Evolutionary conservation across 2,329 filamentous ascomycete genomes (phyloP).

Genomic region (Rutstroemia sydowiana): DNA sequence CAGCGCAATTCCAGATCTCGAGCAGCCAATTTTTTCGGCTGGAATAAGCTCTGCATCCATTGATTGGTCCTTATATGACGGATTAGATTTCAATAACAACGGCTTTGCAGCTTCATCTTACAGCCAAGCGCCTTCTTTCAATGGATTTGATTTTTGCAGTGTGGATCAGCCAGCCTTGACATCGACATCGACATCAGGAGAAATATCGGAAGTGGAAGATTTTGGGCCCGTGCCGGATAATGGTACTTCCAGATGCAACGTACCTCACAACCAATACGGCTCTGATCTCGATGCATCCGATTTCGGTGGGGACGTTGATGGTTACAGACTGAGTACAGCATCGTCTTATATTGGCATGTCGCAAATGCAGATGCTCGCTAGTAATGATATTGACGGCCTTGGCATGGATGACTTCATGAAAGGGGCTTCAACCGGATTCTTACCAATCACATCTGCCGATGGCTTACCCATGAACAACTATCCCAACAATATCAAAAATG

Average conservation of each 20-base stretch:
- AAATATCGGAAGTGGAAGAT: slow-evolving; percentile 61
- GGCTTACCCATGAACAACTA: slow-evolving; percentile 18
- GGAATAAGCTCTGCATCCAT: slow-evolving; percentile 50
- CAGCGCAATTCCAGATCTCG: slow-evolving; percentile 35
- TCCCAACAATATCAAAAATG: slow-evolving; percentile 34
- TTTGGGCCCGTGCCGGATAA: slow-evolving; percentile 38
- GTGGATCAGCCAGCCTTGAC: slow-evolving; percentile 50
- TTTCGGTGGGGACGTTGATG: slow-evolving; percentile 36
- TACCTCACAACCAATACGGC: slow-evolving; percentile 36
- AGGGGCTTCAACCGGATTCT: slow-evolving; percentile 15
- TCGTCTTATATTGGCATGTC: slow-evolving; percentile 42
- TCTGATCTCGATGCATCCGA: slow-evolving; percentile 33
- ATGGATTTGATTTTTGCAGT: slow-evolving; percentile 46
- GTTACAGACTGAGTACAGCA: slow-evolving; percentile 41
- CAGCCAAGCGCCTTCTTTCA: slow-evolving; percentile 47
- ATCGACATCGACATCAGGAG: slow-evolving; percentile 55
- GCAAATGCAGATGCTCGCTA: slow-evolving; percentile 38
- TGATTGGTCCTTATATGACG: slow-evolving; percentile 46
- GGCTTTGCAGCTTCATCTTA: slow-evolving; percentile 48
- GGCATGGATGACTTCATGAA: slow-evolving; percentile 52
- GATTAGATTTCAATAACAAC: slow-evolving; percentile 42
- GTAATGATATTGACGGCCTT: slow-evolving; percentile 41
- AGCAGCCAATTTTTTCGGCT: slow-evolving; percentile 54
- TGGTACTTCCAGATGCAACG: slow-evolving; percentile 22
- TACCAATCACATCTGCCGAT: slow-evolving; percentile 12